Evolutionary conservation across 2,329 filamentous ascomycete genomes (phyloP), one percentile per base, ranked within the genome.

Genomic region (Xylariomycetidae sp.): DNA sequence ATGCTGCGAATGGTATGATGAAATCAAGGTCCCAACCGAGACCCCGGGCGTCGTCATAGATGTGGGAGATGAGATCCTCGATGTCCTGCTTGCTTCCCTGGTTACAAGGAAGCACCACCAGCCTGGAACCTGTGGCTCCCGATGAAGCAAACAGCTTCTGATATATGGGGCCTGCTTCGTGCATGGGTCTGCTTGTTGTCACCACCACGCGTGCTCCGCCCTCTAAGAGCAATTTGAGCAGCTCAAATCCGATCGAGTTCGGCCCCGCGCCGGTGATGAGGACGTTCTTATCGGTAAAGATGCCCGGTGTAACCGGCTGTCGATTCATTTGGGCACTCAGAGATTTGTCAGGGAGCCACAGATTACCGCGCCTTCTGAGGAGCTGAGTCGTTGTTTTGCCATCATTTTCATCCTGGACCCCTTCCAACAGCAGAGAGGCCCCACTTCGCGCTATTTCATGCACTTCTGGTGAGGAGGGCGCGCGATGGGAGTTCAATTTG

Each of bases 1-100:
- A 48, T 1, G 65, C 65, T 2, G 63, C 65, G 33, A 69, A 67
- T 3, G 64, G 65, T 4, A 67, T 42, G 9, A 67, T 38, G 34
- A 48, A 50, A 38, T 69, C 65, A 3, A 67, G 35, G 38, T 65
- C 59, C 36, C 49, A 51, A 5, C 47, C 55, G 0, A 56, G 43
- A 9, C 51, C 52, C n/a, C n/a, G n/a, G n/a, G n/a, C n/a, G n/a
- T n/a, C n/a, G 23, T 55, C 52, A 31, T 64, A 65, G 26, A 67
- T 57, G 34, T 65, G 57, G 5, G 53, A 36, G 7, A 66, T 38
- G 5, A 69, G 35, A 8, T 42, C 43, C 30, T 63, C 47, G 13
- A 52, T 49, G 36, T 69, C 65, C 32, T 57, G 54, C 7, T 50
- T 49, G 39, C 65, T 69, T 25, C 44, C 63, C 34, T 57, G 56